Evolutionary conservation across 805 yeast species (phyloP), one percentile per base, ranked within the genome.

Genomic region (Debaryomyces maramus): DNA sequence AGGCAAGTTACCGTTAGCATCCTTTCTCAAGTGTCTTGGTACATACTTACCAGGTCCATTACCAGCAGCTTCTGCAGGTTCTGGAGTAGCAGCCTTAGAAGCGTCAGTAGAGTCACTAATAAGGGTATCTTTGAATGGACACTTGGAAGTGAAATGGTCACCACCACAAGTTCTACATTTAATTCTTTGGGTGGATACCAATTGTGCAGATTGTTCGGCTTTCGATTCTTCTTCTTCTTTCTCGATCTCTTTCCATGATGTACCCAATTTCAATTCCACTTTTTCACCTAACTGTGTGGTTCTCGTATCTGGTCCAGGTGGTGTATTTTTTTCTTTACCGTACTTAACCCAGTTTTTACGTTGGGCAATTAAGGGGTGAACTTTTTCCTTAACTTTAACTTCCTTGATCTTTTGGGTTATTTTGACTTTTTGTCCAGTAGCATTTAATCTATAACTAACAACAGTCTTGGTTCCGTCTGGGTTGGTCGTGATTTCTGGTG

Each of bases 51-150:
- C 60, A 17, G 54, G 46, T 39, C 58, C 46, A 21, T 46, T 38
- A 49, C 52, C 41, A 20, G 43, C 37, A 26, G 53, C 43, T 20
- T 52, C 63, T 28, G 55, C 45, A 18, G 55, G 52, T 22, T 60
- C 61, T 33, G 49, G 56, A 6, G 62, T 51, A 22, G 62, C 52
- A 6, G 77, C 72, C 24, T 73, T 69, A 27, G 70, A 65, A 38
- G 73, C 72, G 34, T 70, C 52, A 22, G 56, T 56, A 23, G 70
- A 65, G 26, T 70, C 73, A 19, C 75, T 72, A 24, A 83, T 87
- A 61, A 91, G 73, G 27, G 93, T 85, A 55, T 85, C 95, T 72
- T 86, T 90, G 78, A 80, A 88, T 48, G 99, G 99, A 85, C 99
- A 93, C 71, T 85, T 83, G 63, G 88, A 72, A 30, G 97, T 86